Base-by-base conservation (phyloP, 2,329 filamentous ascomycete genomes). In the Laburnicola sp. region DNA sequence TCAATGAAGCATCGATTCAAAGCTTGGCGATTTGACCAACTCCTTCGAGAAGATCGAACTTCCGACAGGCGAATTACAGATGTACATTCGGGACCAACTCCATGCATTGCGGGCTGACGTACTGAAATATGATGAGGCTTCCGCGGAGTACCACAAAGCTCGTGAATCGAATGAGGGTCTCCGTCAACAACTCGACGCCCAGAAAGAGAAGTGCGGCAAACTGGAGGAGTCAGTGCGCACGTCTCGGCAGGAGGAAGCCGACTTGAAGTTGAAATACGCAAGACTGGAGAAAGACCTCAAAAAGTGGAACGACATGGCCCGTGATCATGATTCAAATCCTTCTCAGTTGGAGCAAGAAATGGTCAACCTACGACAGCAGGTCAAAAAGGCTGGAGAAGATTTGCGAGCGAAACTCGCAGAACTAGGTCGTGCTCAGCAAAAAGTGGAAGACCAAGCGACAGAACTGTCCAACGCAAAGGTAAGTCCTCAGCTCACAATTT, bases 81-180 rank as follows among this genome's bases (percentile, higher is more conserved):
- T n/a, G 0, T 51, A 42, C 23, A 48, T 70, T 10, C 43, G 45
- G 11, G 45, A 56, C 7, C 56, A 68, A 26, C 10, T 68, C 10
- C 26, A 57, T 3, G 21, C 45, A 16, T 26, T 71, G 30, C 51
- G 47, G 22, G 27, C 21, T 1, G 60, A 66, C 2, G 52, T 68
- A 6, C 27, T 62, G 11, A 61, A 58, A 35, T 58, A 61, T 16
- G 53, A 64, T 9, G 56, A 68, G 22, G 41, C 56, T 5, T 50
- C 61, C 27, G 23, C 44, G 0, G 51, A 68, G n/a, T 54, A 48
- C 8, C 36, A 53, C 3, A 56, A 57, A 6, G 50, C 49, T 6
- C 54, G 49, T 6, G 42, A 63, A n/a, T 43, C 34, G 1, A 66
- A 58, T 30, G 45, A 51, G 7, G 8, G 36, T 21, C 54, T 71